A percentile compares a stretch with the other conserved stretches of the same genome.
phyloP scores from a whole-genome alignment of 805 yeast species.

The Yamadazyma scolyti region DNA sequence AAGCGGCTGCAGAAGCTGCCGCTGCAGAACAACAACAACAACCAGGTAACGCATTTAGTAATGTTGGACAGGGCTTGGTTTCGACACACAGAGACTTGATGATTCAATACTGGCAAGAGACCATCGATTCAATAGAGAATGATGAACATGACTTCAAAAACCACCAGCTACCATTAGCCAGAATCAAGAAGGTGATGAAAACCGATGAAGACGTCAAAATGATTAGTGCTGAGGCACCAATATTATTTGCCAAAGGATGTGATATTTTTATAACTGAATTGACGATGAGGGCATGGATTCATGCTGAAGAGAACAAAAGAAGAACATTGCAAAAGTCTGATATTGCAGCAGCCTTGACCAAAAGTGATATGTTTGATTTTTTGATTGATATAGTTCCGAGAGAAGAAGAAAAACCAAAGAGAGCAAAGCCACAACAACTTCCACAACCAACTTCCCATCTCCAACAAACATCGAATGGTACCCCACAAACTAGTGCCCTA shows the following conservation, averaged over 20 bases:
- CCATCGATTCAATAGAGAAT: slow-evolving; percentile 84
- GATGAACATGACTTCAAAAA: slow-evolving; percentile 89
- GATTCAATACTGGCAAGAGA: slow-evolving; percentile 97
- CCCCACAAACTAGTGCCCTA: no score
- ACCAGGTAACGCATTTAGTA: slow-evolving; percentile 68
- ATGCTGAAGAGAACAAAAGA: slow-evolving; percentile 94
- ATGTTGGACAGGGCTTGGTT: slow-evolving; percentile 88
- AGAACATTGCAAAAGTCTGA: slow-evolving; percentile 92
- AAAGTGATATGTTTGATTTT: slow-evolving; percentile 96
- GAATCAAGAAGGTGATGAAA: slow-evolving; percentile 97
- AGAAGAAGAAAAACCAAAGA: slow-evolving; percentile 66
- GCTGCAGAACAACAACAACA: slow-evolving; percentile 42
- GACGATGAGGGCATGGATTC: slow-evolving; percentile 99
- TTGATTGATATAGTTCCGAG: slow-evolving; percentile 94
- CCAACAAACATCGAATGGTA: no score
- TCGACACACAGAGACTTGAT: slow-evolving; percentile 82
- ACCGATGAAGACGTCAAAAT: slow-evolving; percentile 95
- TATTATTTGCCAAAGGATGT: slow-evolving; percentile 95
- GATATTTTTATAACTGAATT: slow-evolving; percentile 95
- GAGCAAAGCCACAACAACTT: slow-evolving; percentile 10
- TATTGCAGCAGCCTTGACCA: slow-evolving; percentile 91
- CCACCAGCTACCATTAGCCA: slow-evolving; percentile 91
- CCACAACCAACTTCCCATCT: slow-evolving; percentile 6
- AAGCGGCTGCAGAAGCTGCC: slow-evolving; percentile 46
- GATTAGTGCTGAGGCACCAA: slow-evolving; percentile 99